These are phyloP conservation scores for Alternaria sp. DNA, from an alignment of 2,329 filamentous ascomycete genomes.

Conservation along the genomic window DNA sequence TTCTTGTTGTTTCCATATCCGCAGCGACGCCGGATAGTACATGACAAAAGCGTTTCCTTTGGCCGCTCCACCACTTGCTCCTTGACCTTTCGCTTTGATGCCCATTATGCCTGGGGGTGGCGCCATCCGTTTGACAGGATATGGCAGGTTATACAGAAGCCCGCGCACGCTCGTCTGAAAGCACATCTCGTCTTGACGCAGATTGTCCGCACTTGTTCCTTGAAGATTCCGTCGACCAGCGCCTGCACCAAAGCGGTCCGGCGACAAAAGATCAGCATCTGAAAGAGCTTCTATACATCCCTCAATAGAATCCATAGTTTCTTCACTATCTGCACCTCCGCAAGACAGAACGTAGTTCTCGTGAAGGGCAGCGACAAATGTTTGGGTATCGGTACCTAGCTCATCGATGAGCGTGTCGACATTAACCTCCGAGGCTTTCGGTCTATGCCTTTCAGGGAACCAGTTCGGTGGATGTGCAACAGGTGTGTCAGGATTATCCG, in stretches of 20 bases:
- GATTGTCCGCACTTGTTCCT: slow-evolving; percentile 68
- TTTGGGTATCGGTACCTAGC: slow-evolving; percentile 88
- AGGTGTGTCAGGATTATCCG: slow-evolving; percentile 46
- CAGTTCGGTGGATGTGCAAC: slow-evolving; percentile 57
- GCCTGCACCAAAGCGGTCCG: slow-evolving; percentile 73
- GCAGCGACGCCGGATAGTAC: slow-evolving; percentile 88
- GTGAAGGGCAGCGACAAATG: slow-evolving; percentile 87
- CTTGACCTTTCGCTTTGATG: slow-evolving; percentile 43
- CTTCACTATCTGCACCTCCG: slow-evolving; percentile 65
- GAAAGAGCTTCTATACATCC: slow-evolving; percentile 88
- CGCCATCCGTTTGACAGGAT: slow-evolving; percentile 75
- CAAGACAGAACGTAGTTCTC: slow-evolving; percentile 94
- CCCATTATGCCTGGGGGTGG: slow-evolving; percentile 51
- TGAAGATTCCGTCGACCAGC: slow-evolving; percentile 58
- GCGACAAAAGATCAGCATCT: slow-evolving; percentile 83
- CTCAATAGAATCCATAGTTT: slow-evolving; percentile 78
- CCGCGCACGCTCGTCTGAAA: slow-evolving; percentile 92
- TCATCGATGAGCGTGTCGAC: slow-evolving; percentile 84
- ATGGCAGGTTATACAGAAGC: slow-evolving; percentile 82
- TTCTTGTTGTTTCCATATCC: slow-evolving; percentile 83
- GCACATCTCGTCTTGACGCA: slow-evolving; percentile 92
- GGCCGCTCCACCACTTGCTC: slow-evolving; percentile 23
- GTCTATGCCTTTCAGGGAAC: slow-evolving; percentile 56
- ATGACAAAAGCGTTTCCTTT: slow-evolving; percentile 78
- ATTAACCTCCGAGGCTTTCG: slow-evolving; percentile 56